Percentiles rank a stretch among this genome's conserved stretches.
phyloP scores from a whole-genome alignment of 1,284 basidiomycete genomes.

The Malassezia sympodialis region DNA sequence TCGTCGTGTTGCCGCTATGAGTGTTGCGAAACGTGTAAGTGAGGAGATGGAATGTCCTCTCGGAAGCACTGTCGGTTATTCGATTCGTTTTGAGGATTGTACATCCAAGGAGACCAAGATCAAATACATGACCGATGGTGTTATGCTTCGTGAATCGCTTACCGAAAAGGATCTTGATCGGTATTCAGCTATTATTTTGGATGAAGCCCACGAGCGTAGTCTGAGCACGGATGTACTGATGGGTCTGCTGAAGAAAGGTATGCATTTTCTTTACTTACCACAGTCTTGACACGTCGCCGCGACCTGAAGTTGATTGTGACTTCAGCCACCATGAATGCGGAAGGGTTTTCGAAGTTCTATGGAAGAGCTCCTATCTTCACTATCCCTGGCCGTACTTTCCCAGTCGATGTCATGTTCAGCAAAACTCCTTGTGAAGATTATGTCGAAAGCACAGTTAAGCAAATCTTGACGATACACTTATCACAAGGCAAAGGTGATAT shows the following conservation, averaged over 20 bases:
- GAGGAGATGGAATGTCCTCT: constrained; percentile 77
- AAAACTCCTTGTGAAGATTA: constrained; percentile 98
- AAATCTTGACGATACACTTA: constrained; percentile 89
- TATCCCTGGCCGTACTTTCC: constrained; percentile 95
- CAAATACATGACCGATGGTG: constrained; percentile 93
- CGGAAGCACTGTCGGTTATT: constrained; percentile 80
- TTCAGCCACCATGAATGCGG: constrained; percentile 97
- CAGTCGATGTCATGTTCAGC: constrained; percentile 87
- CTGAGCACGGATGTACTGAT: constrained; percentile 92
- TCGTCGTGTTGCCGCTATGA: constrained; percentile 95
- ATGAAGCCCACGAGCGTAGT: constrained; percentile 93
- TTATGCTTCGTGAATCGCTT: constrained; percentile 82
- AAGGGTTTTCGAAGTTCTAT: constrained; percentile 88
- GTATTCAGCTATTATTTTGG: constrained; percentile 89
- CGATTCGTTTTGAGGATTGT: constrained; percentile 95
- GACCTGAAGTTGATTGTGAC: constrained; percentile 95
- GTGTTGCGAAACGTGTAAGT: constrained; percentile 93
- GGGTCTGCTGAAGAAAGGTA: constrained; percentile 86
- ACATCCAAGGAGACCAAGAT: constrained; percentile 84
- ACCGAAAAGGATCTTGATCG: constrained; percentile 91
- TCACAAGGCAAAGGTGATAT: constrained; percentile 90
- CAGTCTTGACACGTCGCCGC: constrained; percentile 78
- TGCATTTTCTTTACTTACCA: constrained; percentile 82
- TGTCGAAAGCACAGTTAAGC: constrained; percentile 93
- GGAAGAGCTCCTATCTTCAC: constrained; percentile 90